A percentile compares a stretch with the other conserved stretches of the same genome.
Conservation (phyloP, 306 rosid genomes). For the Fragaria nilgerrensis region DNA sequence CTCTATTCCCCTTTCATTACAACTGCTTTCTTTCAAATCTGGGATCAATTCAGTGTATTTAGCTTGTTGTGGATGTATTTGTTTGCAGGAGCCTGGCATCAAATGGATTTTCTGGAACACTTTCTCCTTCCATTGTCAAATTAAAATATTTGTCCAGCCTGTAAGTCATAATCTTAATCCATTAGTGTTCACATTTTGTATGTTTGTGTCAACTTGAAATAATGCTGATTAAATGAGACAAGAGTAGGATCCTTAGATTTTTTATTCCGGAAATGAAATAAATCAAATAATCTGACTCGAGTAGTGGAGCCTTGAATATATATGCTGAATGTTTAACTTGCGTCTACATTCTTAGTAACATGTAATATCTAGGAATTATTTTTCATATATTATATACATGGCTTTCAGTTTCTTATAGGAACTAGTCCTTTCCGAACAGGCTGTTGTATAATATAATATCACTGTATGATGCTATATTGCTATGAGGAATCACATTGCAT, state of each 20-base stretch:
- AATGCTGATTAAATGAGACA: background rate
- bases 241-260: background rate
- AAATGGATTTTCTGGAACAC: conserved; percentile 72
- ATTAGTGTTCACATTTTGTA: too few relatives aligned
- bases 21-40: background rate
- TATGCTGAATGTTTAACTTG: background rate
- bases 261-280: background rate
- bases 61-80: conserved; percentile 26
- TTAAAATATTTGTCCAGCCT: conserved; percentile 69
- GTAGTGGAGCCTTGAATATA: background rate
- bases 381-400: background rate
- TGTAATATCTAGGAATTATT: background rate
- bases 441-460: background rate
- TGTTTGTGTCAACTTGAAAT: background rate
- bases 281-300: background rate
- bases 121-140: conserved; percentile 70
- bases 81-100: conserved; percentile 76
- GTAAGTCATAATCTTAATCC: conserved; percentile 47
- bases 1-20: background rate
- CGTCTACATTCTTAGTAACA: background rate
- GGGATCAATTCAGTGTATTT: conserved; percentile 12
- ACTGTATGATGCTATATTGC: background rate
- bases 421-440: background rate
- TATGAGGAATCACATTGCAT: background rate
- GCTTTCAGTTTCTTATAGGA: background rate